These are phyloP conservation scores for Ensete glaucum DNA, from an alignment of 176 grass and related monocot genomes.

Conservation along the genomic window DNA sequence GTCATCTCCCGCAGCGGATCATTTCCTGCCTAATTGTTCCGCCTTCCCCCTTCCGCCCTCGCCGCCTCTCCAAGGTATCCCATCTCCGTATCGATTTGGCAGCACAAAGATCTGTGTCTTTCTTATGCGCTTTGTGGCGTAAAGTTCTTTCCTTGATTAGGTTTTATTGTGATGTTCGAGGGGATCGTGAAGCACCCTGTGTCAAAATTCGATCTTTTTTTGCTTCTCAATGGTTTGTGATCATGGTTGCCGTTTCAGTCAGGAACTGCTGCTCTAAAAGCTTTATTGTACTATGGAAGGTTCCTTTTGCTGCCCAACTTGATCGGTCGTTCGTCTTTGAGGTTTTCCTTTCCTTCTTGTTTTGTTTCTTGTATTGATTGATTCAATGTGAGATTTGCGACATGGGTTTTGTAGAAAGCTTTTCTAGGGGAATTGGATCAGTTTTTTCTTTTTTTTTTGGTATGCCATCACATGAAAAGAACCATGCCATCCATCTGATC, in stretches of 20 bases:
- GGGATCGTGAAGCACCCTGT: neutral
- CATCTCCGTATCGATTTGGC: neutral
- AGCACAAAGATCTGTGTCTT: neutral
- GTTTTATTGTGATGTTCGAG: neutral
- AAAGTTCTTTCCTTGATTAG: neutral
- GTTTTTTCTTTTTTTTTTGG: neutral
- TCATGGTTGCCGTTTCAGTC: neutral
- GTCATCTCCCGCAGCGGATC: no score
- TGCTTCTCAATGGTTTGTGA: neutral
- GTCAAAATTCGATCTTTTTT: neutral
- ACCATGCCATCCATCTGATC: slow-evolving; percentile 11
- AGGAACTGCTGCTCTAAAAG: neutral
- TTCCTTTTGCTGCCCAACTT: neutral
- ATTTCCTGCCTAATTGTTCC: neutral
- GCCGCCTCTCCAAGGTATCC: neutral
- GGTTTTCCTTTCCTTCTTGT: neutral
- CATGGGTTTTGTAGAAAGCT: neutral
- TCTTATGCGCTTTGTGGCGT: neutral
- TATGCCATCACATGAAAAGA: slow-evolving; percentile 8
- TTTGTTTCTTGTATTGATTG: neutral
- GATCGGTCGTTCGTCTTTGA: no score
- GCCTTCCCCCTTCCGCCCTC: neutral
- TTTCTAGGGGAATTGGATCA: slow-evolving; percentile 4
- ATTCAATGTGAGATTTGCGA: neutral
- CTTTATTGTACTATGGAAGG: neutral